Evolutionary conservation across 2,329 filamentous ascomycete genomes (phyloP).

Genomic region (Botrytis elliptica): DNA sequence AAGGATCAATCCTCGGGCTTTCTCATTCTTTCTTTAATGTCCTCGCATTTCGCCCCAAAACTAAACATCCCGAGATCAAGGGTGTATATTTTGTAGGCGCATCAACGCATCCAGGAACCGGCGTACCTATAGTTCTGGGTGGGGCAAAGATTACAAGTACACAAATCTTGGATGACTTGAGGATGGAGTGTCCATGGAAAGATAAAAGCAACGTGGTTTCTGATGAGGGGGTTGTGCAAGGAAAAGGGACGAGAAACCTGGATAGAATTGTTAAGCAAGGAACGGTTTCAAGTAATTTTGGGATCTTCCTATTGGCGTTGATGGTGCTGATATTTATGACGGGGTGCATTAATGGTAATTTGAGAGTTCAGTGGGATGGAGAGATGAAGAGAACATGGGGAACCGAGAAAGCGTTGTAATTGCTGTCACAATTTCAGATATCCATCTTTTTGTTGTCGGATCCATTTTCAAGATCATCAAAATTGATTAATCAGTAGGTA

Average conservation of each 20-base stretch:
- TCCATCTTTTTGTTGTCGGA: not conserved
- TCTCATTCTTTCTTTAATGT: conserved; percentile 75
- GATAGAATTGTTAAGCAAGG: conserved; percentile 29
- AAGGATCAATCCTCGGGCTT: conserved; percentile 70
- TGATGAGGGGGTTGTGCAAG: conserved; percentile 28
- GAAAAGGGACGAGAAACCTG: conserved; percentile 30
- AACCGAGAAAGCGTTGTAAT: conserved; percentile 15
- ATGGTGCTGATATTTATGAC: conserved; percentile 25
- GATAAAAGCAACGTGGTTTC: conserved; percentile 20
- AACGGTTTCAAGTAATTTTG: conserved; percentile 28
- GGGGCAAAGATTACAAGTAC: conserved; percentile 62
- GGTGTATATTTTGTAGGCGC: conserved; percentile 71
- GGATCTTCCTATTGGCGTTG: conserved; percentile 27
- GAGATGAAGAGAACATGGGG: conserved; percentile 31
- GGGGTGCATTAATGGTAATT: conserved; percentile 27
- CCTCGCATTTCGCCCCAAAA: conserved; percentile 62
- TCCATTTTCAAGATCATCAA: not conserved
- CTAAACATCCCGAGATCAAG: conserved; percentile 44
- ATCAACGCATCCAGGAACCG: conserved; percentile 72
- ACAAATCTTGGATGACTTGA: conserved; percentile 46
- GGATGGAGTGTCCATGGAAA: conserved; percentile 29
- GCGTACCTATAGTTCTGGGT: conserved; percentile 70
- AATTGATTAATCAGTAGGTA: not conserved
- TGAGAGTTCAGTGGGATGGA: conserved; percentile 29
- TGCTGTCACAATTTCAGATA: not conserved